phyloP scores from a whole-genome alignment of 2,329 filamentous ascomycete species.

The Pyrenochaeta sp. region DNA sequence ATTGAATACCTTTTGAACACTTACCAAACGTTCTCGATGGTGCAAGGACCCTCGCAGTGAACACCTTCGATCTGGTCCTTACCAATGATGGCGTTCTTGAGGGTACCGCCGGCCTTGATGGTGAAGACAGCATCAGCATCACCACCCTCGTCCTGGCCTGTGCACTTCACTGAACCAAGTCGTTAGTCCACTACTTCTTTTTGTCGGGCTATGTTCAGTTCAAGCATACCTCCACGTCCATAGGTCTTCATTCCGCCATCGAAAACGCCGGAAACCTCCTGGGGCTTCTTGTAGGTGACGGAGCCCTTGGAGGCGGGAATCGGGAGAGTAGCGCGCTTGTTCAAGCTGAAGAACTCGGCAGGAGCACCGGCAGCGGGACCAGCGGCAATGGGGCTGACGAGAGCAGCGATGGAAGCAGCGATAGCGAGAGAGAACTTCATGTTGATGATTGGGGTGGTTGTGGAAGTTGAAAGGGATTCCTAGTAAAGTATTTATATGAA shows the following conservation, averaged over 20 bases:
- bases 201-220: too few species aligned
- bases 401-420: conserved; percentile 33
- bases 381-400: conserved; percentile 38
- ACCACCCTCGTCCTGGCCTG: conserved; percentile 54
- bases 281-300: conserved; percentile 34
- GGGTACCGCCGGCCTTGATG: conserved; percentile 58
- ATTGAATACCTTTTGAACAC: conserved; percentile 43
- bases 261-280: conserved; percentile 35
- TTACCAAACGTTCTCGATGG: conserved; percentile 54
- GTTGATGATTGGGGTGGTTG: conserved; percentile 26
- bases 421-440: conserved; percentile 44
- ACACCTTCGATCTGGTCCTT: conserved; percentile 53
- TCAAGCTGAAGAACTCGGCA: conserved; percentile 31
- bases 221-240: conserved; percentile 45
- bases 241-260: conserved; percentile 46
- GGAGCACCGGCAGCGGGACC: conserved; percentile 32
- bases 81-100: conserved; percentile 65
- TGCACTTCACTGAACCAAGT: conserved; percentile 51
- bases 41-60: conserved; percentile 53
- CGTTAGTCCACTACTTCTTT: too few species aligned
- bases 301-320: conserved; percentile 42
- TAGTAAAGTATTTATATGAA: conserved; percentile 29
- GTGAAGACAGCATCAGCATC: conserved; percentile 61
- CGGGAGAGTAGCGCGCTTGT: conserved; percentile 40
- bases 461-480: conserved; percentile 20